Percentiles rank a stretch among this genome's conserved stretches.
Conservation (phyloP, 495 filamentous ascomycete species). For the Lepidopterella palustris region DNA sequence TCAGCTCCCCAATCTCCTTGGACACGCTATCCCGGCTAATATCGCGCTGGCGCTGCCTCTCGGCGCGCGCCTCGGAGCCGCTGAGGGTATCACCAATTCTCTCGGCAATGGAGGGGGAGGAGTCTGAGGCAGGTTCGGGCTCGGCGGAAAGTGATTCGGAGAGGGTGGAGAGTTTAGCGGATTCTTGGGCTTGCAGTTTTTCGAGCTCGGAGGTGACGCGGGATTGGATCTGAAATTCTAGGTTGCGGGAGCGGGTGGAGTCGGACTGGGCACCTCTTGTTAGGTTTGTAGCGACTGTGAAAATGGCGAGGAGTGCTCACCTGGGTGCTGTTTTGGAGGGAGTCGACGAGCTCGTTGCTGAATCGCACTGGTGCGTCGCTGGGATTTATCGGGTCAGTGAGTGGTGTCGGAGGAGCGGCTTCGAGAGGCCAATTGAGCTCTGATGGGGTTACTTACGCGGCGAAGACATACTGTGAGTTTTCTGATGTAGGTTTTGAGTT, state of each 20-base stretch:
- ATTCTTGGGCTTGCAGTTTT: constrained; percentile 62
- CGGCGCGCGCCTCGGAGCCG: constrained; percentile 41
- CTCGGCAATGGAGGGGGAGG: constrained; percentile 31
- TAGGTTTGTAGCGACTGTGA: too few species aligned
- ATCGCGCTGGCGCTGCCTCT: constrained; percentile 38
- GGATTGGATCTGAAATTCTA: constrained; percentile 82
- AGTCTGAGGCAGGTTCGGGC: constrained; percentile 28
- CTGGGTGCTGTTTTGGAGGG: constrained; percentile 77
- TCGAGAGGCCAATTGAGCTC: constrained; percentile 6
- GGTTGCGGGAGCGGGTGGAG: constrained; percentile 68
- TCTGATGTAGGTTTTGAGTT: constrained; percentile 34
- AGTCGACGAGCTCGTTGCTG: constrained; percentile 74
- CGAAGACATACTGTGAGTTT: constrained; percentile 35
- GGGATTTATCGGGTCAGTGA: constrained; percentile 13
- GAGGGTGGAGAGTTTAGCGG: constrained; percentile 58
- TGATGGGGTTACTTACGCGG: constrained; percentile 27
- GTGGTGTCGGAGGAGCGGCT: not conserved
- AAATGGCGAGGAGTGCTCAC: constrained; percentile 40
- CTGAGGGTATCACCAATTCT: constrained; percentile 43
- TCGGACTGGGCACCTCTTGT: too few species aligned
- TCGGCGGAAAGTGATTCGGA: constrained; percentile 43
- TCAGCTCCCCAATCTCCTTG: constrained; percentile 69
- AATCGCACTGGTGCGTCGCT: constrained; percentile 82
- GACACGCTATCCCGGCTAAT: constrained; percentile 48
- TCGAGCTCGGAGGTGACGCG: constrained; percentile 82